A percentile compares a stretch with the other conserved stretches of the same genome.
phyloP scores from a whole-genome alignment of 805 yeast genomes.

The Cyberlindnera bimundalis region DNA sequence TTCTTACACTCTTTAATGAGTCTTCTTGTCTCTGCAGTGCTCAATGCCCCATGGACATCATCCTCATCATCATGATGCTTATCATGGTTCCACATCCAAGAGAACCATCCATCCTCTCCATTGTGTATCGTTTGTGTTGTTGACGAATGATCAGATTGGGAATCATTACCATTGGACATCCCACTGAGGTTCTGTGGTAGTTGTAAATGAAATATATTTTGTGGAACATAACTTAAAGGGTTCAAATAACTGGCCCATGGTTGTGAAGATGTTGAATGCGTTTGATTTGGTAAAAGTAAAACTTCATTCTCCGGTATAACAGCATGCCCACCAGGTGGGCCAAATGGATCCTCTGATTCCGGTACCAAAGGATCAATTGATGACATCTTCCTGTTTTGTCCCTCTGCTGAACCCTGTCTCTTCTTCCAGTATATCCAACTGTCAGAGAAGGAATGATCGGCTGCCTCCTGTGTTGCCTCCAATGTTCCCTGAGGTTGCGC shows the following conservation, averaged over 20 bases:
- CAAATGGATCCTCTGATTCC: neutral
- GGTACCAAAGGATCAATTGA: constrained; percentile 18
- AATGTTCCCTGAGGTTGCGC: no score
- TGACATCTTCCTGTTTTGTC: constrained; percentile 14
- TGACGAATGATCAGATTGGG: constrained; percentile 6
- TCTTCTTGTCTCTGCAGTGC: constrained; percentile 19
- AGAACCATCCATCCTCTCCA: constrained; percentile 14
- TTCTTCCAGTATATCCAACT: constrained; percentile 26
- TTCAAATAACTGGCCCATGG: constrained; percentile 11
- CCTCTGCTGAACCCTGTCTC: constrained; percentile 24
- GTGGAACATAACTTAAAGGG: constrained; percentile 11
- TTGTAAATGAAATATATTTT: constrained; percentile 2
- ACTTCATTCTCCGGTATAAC: neutral
- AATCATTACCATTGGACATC: neutral
- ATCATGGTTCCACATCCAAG: constrained; percentile 15
- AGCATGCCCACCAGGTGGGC: neutral
- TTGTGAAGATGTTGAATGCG: neutral
- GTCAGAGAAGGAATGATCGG: constrained; percentile 9
- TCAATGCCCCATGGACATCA: constrained; percentile 12
- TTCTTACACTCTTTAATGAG: constrained; percentile 20
- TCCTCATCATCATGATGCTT: constrained; percentile 11
- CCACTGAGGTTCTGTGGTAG: constrained; percentile 1
- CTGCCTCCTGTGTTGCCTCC: neutral
- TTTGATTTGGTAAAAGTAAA: neutral
- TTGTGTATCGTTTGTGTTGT: constrained; percentile 1